These are phyloP conservation scores for Wickerhamiella infanticola DNA, from an alignment of 1,139 yeast genomes.

Conservation along the genomic window DNA sequence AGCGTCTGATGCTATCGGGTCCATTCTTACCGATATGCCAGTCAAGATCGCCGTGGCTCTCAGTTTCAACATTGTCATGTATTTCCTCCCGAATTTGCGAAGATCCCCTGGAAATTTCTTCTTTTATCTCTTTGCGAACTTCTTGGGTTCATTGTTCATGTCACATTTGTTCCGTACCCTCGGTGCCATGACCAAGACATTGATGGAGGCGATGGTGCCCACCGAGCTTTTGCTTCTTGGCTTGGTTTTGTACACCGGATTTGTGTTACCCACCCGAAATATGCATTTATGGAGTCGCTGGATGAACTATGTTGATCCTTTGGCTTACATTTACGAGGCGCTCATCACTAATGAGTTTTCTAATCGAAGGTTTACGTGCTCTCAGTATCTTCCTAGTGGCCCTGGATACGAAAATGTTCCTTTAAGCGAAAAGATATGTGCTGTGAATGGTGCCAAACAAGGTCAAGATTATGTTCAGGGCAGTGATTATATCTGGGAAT, in stretches of 20 bases:
- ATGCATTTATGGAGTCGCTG: slow-evolving; percentile 72
- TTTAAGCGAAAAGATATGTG: slow-evolving; percentile 36
- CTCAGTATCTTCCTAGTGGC: slow-evolving; percentile 37
- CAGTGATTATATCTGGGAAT: slow-evolving; percentile 33
- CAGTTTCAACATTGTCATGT: slow-evolving; percentile 44
- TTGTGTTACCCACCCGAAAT: slow-evolving; percentile 48
- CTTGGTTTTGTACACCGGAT: slow-evolving; percentile 56
- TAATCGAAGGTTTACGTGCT: slow-evolving; percentile 31
- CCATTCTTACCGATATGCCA: slow-evolving; percentile 54
- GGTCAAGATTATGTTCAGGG: slow-evolving; percentile 46
- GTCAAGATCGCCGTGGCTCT: slow-evolving; percentile 39
- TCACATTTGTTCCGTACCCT: slow-evolving; percentile 57
- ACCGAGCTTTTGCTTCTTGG: slow-evolving; percentile 48
- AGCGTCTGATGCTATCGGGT: slow-evolving; percentile 60
- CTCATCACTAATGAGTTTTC: slow-evolving; percentile 50
- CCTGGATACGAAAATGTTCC: slow-evolving; percentile 30
- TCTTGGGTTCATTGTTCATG: slow-evolving; percentile 45
- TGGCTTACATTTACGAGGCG: slow-evolving; percentile 54
- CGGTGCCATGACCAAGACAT: slow-evolving; percentile 46
- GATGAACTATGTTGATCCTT: slow-evolving; percentile 61
- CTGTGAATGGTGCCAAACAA: slow-evolving; percentile 45
- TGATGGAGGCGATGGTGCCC: slow-evolving; percentile 60
- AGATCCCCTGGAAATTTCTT: slow-evolving; percentile 56
- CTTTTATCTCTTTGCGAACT: slow-evolving; percentile 41
- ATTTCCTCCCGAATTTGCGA: slow-evolving; percentile 54